A percentile compares a stretch with the other conserved stretches of the same genome.
Conservation (phyloP, 441 rosid genomes). For the Erysimum cheiri region DNA sequence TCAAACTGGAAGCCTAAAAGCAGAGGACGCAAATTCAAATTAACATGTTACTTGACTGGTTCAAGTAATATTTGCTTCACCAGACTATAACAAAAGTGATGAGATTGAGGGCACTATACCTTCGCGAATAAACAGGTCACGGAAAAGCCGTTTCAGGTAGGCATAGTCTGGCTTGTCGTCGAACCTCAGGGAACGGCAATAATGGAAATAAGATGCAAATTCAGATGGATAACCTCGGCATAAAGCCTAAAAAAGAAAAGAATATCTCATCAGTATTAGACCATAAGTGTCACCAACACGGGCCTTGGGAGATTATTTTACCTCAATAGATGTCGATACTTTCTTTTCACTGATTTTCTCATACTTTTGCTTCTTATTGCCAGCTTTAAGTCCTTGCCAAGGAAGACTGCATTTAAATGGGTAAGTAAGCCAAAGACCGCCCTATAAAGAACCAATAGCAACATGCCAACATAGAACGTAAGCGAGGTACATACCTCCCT, state of each 20-base stretch:
- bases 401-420: slow-evolving; percentile 67
- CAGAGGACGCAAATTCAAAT: slow-evolving; percentile 12
- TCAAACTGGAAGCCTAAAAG: slow-evolving; percentile 84
- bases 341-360: slow-evolving; percentile 91
- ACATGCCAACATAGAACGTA: slow-evolving; percentile 13
- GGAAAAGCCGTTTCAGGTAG: slow-evolving; percentile 83
- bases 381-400: slow-evolving; percentile 98
- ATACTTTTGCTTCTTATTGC: slow-evolving; percentile 90
- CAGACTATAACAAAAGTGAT: slow-evolving; percentile 6
- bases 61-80: slow-evolving; percentile 19
- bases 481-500: slow-evolving; percentile 65
- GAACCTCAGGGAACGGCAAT: slow-evolving; percentile 82
- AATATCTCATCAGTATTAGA: neutral
- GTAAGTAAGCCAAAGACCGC: slow-evolving; percentile 33
- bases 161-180: slow-evolving; percentile 94
- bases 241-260: slow-evolving; percentile 53
- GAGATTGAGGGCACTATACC: slow-evolving; percentile 50
- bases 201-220: slow-evolving; percentile 89
- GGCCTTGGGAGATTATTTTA: slow-evolving; percentile 36
- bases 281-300: slow-evolving; percentile 15
- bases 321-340: slow-evolving; percentile 91
- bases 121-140: slow-evolving; percentile 92
- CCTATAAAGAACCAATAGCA: slow-evolving; percentile 11
- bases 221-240: slow-evolving; percentile 92
- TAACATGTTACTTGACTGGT: slow-evolving; percentile 24